These are phyloP conservation scores for Naematelia aurantialba DNA, from an alignment of 768 basidiomycete genomes.

Conservation along the genomic window DNA sequence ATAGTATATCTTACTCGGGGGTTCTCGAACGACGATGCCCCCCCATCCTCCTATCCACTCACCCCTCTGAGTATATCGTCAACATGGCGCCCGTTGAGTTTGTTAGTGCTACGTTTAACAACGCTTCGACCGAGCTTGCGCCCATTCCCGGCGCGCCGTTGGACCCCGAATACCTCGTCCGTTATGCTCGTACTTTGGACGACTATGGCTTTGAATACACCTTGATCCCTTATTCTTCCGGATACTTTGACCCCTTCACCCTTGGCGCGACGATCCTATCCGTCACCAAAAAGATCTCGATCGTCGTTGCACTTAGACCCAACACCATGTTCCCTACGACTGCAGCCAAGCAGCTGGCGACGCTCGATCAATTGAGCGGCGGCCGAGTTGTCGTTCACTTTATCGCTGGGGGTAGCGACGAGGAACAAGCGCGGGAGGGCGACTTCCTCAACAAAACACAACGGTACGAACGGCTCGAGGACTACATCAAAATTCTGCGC, in stretches of 20 bases:
- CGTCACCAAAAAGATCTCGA: slow-evolving; percentile 29
- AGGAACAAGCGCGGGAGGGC: slow-evolving; percentile 33
- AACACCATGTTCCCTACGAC: slow-evolving; percentile 39
- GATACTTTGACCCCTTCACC: slow-evolving; percentile 35
- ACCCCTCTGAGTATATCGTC: too few species aligned
- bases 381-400: slow-evolving; percentile 38
- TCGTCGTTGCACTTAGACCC: slow-evolving; percentile 33
- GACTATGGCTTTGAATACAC: slow-evolving; percentile 38
- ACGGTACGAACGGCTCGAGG: slow-evolving; percentile 33
- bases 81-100: slow-evolving; percentile 35
- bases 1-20: too few species aligned
- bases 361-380: slow-evolving; percentile 24
- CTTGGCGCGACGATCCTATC: slow-evolving; percentile 27
- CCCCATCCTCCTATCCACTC: too few species aligned
- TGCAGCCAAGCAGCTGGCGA: slow-evolving; percentile 38
- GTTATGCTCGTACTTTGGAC: slow-evolving; percentile 32
- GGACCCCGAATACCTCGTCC: slow-evolving; percentile 32
- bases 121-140: slow-evolving; percentile 29
- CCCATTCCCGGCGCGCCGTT: slow-evolving; percentile 27
- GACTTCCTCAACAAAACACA: slow-evolving; percentile 32
- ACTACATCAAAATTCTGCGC: slow-evolving; percentile 36
- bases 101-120: slow-evolving; percentile 33
- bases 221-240: slow-evolving; percentile 29
- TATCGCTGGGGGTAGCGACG: slow-evolving; percentile 31
- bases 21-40: too few species aligned